Evolutionary conservation across 768 basidiomycete genomes (phyloP).

Genomic region (Calocybe gangraenosa): DNA sequence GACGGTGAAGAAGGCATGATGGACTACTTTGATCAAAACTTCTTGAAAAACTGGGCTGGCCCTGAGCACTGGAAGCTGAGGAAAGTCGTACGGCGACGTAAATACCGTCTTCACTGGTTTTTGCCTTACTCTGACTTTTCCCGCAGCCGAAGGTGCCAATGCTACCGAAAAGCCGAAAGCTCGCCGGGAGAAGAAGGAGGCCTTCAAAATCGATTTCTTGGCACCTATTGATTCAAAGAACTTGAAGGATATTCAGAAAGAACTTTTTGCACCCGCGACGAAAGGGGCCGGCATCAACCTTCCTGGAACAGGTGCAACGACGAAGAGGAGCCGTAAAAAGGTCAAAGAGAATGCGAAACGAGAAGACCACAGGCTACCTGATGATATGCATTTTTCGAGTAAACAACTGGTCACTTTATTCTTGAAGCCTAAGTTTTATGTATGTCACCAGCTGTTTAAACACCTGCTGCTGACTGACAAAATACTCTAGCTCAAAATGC

Average conservation of each 20-base stretch:
- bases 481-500: conserved; percentile 74
- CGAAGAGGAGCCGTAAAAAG: conserved; percentile 45
- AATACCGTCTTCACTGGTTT: conserved; percentile 20
- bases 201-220: conserved; percentile 79
- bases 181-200: conserved; percentile 70
- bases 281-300: conserved; percentile 68
- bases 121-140: neutral
- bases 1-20: conserved; percentile 54
- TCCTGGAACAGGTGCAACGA: conserved; percentile 45
- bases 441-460: conserved; percentile 33
- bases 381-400: conserved; percentile 97
- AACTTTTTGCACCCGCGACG: conserved; percentile 76
- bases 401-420: conserved; percentile 88
- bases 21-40: conserved; percentile 87
- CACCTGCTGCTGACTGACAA: conserved; percentile 4
- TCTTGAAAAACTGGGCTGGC: conserved; percentile 96
- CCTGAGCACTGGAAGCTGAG: conserved; percentile 98
- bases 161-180: conserved; percentile 48
- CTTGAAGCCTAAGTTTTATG: conserved; percentile 93
- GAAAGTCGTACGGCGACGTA: conserved; percentile 75
- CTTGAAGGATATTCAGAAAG: conserved; percentile 57
- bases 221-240: conserved; percentile 52
- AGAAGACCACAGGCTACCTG: conserved; percentile 78
- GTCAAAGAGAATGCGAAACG: conserved; percentile 57
- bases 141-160: conserved; percentile 35